Evolutionary conservation across 257 asterid genomes (phyloP).

Genomic region (Forsythia viridissima): DNA sequence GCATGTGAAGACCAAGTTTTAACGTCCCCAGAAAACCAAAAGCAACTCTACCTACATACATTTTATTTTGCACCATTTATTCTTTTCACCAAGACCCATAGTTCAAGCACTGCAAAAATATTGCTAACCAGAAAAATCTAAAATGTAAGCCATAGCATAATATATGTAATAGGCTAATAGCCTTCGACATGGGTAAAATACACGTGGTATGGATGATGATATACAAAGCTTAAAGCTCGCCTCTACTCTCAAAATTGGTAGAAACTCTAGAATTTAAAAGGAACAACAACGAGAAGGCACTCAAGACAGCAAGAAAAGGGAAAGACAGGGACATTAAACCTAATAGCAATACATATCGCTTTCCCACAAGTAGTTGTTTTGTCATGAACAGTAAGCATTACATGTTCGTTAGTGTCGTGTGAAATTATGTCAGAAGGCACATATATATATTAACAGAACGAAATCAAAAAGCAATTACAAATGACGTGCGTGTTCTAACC

Average conservation of each 20-base stretch:
- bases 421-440: not conserved
- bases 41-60: not conserved
- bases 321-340: not conserved
- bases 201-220: not conserved
- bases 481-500: conserved; percentile 1
- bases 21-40: not conserved
- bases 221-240: not conserved
- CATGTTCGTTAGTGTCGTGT: not conserved
- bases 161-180: not conserved
- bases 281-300: not conserved
- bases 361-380: not conserved
- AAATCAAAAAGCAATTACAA: not conserved
- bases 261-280: not conserved
- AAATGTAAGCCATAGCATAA: not conserved
- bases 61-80: not conserved
- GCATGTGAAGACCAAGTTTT: not conserved
- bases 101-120: not conserved
- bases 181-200: not conserved
- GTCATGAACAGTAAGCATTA: not conserved
- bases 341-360: not conserved
- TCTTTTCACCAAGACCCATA: not conserved
- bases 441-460: not conserved
- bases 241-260: not conserved
- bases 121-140: not conserved
- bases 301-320: not conserved